Evolutionary conservation across 768 basidiomycete genomes (phyloP).

Genomic region (Mycena albidolilacea): DNA sequence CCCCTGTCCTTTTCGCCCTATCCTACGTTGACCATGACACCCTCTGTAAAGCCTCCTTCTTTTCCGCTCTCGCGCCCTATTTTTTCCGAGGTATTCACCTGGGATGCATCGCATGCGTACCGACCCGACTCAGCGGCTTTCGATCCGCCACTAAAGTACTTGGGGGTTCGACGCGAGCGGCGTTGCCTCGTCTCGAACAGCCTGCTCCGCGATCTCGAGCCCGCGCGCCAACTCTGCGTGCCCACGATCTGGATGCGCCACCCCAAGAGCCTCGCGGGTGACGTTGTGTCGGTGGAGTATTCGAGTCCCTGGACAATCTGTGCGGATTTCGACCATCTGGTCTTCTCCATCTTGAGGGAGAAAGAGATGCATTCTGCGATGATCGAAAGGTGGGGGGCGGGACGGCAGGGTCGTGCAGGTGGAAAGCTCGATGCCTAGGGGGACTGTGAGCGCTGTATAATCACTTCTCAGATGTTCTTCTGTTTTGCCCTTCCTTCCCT

Average conservation of each 20-base stretch:
- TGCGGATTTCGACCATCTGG: too few species aligned
- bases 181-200: slow-evolving; percentile 16
- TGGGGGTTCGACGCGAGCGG: background rate
- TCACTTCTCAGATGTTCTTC: too few species aligned
- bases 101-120: slow-evolving; percentile 1
- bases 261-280: background rate
- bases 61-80: background rate
- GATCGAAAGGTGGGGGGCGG: too few species aligned
- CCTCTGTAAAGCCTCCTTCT: too few species aligned
- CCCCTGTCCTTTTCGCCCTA: too few species aligned
- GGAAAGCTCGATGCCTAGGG: too few species aligned
- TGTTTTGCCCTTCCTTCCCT: too few species aligned
- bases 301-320: background rate
- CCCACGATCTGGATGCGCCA: slow-evolving; percentile 9
- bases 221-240: background rate
- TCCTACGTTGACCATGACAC: too few species aligned
- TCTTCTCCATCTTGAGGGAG: too few species aligned
- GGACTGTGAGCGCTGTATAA: too few species aligned
- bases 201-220: background rate
- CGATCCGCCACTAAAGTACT: background rate
- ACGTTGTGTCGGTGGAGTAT: background rate
- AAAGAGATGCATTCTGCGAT: too few species aligned
- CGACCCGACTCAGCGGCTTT: background rate
- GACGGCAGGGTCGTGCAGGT: too few species aligned
- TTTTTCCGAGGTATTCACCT: slow-evolving; percentile 7